phyloP scores from a whole-genome alignment of 176 grass and related monocot species.

The Triticum dicoccoides region DNA sequence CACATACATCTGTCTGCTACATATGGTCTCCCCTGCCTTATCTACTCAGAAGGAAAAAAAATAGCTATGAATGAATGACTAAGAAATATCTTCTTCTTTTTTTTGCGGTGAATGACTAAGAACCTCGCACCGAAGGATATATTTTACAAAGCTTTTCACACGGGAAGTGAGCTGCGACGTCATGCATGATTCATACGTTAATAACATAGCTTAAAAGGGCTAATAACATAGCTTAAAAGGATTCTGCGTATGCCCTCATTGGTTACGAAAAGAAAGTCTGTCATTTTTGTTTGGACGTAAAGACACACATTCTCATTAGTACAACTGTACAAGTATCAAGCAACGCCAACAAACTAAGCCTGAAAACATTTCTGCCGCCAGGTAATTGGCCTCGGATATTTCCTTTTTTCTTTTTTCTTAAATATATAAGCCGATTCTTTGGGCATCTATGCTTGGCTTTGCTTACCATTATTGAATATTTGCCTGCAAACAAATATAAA shows the following conservation, averaged over 20 bases:
- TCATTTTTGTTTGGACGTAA: background rate
- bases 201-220: no score
- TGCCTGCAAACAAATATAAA: no score
- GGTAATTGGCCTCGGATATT: background rate
- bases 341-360: background rate
- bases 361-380: background rate
- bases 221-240: no score
- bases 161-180: background rate
- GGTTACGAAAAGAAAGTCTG: background rate
- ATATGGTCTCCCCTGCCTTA: constrained; percentile 14
- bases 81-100: background rate
- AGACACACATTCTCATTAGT: background rate
- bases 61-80: background rate
- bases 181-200: background rate
- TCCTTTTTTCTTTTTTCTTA: no score
- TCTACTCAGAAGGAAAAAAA: constrained; percentile 13
- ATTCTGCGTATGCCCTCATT: background rate
- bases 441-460: no score
- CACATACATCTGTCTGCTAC: constrained; percentile 8
- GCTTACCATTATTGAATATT: no score
- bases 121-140: constrained; percentile 2
- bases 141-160: constrained; percentile 6
- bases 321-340: background rate
- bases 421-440: no score
- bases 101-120: background rate